Base-by-base conservation (phyloP, 768 basidiomycete genomes). In the Podaxis mareebaensis region DNA sequence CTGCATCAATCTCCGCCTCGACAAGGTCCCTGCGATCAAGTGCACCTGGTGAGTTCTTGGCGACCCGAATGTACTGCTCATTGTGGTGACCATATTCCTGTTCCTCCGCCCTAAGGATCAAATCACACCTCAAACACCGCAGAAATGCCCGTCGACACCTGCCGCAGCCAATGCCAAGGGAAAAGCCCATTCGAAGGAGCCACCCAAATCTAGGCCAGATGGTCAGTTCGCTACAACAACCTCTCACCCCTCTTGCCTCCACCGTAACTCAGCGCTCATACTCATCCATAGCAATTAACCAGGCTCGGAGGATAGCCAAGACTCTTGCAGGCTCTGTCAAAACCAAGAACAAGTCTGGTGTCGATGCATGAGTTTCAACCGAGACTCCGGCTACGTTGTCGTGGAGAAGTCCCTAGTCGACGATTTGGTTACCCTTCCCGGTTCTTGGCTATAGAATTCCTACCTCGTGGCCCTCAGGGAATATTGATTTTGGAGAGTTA, bases 241-340 rank as follows among this genome's bases (percentile, higher is more conserved):
- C 20, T 4, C 17, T 46, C n/a, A 17, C 12, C 40, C 40, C 6
- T 15, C 40, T 8, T 20, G 3, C n/a, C 12, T 17, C 33, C 8
- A 33, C 33, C 7, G 33, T 33, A 33, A 33, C 8, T 33, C 33
- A 33, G 33, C 33, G 26, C 54, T 56, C 22, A 48, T 49, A 13
- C 46, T 56, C 36, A 63, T 40, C 20, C 39, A 13, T 49, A 63
- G 61, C 49, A 30, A 15, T 56, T n/a, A 28, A 56, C n/a, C 54
- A 56, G 39, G 61, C 46, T 3, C 54, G 42, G 38, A 57, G 26
- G 10, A 12, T 56, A 15, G 13, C 51, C 36, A 48, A 30, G 42
- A 40, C 24, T 1, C 40, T 36, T 2, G 22, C 57, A 4, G 55
- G 46, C 7, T n/a, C 30, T 0, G 11, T 63, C 11, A 56, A 30